Conservation (phyloP, 1,139 yeast species). For the Geotrichum europaeum region DNA sequence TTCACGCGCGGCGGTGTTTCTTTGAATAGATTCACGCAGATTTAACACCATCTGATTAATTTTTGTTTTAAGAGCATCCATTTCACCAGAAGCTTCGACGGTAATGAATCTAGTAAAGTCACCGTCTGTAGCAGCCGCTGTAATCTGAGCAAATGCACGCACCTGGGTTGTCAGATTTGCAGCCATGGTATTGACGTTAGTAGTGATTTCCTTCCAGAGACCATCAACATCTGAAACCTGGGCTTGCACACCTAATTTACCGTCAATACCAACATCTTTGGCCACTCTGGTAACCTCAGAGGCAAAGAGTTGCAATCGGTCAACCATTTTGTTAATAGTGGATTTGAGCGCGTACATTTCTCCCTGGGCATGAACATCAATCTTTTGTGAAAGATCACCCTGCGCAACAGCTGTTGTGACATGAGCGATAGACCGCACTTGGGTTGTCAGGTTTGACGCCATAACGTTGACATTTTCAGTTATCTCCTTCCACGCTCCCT, state of each 20-base stretch:
- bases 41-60: constrained; percentile 89
- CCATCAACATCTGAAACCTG: constrained; percentile 90
- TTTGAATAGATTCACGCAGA: constrained; percentile 79
- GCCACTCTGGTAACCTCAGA: constrained; percentile 87
- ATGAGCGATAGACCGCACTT: constrained; percentile 83
- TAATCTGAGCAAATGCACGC: constrained; percentile 87
- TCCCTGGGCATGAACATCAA: constrained; percentile 86
- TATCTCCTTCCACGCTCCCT: constrained; percentile 90
- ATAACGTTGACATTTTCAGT: constrained; percentile 83
- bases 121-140: constrained; percentile 92
- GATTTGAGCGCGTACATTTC: constrained; percentile 68
- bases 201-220: constrained; percentile 84
- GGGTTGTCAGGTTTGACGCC: constrained; percentile 86
- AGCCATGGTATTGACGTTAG: constrained; percentile 93
- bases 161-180: constrained; percentile 86
- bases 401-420: constrained; percentile 91
- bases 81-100: constrained; percentile 87
- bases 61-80: constrained; percentile 87
- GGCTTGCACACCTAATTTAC: constrained; percentile 86
- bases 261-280: constrained; percentile 87
- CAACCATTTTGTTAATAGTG: constrained; percentile 88
- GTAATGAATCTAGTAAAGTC: constrained; percentile 86
- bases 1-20: constrained; percentile 88
- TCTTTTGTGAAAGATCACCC: constrained; percentile 83
- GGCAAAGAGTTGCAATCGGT: constrained; percentile 79